A percentile compares a stretch with the other conserved stretches of the same genome.
Evolutionary conservation across 768 basidiomycete genomes (phyloP).

Genomic region (Chlorophyllum brunneum): DNA sequence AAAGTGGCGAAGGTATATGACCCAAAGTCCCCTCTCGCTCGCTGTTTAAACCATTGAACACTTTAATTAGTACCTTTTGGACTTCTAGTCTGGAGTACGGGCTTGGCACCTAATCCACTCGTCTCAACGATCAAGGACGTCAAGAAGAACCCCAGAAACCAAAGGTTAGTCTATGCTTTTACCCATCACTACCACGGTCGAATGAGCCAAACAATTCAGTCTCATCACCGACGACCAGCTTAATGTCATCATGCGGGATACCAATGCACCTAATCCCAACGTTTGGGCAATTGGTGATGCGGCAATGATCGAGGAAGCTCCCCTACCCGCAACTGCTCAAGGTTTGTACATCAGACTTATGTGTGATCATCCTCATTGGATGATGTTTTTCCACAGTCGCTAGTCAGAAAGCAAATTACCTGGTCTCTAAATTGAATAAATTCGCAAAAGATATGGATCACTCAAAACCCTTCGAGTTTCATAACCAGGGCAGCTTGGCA

Average conservation of each 20-base stretch:
- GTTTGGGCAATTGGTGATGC: slow-evolving; percentile 86
- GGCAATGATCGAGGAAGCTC: slow-evolving; percentile 49
- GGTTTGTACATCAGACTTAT: slow-evolving; percentile 39
- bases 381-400: slow-evolving; percentile 45
- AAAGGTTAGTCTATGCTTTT: slow-evolving; percentile 35
- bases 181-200: background rate
- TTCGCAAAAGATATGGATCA: slow-evolving; percentile 47
- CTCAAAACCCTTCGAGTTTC: slow-evolving; percentile 60
- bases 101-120: slow-evolving; percentile 78
- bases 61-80: slow-evolving; percentile 64
- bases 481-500: slow-evolving; percentile 71
- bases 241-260: slow-evolving; percentile 54
- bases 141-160: slow-evolving; percentile 57
- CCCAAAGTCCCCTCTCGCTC: slow-evolving; percentile 8
- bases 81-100: slow-evolving; percentile 85
- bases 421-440: slow-evolving; percentile 63
- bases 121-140: slow-evolving; percentile 56
- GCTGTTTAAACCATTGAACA: background rate
- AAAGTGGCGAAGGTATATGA: slow-evolving; percentile 60
- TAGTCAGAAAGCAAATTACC: slow-evolving; percentile 69
- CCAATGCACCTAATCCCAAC: slow-evolving; percentile 49
- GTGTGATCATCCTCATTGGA: slow-evolving; percentile 8
- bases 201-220: slow-evolving; percentile 18
- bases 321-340: slow-evolving; percentile 84
- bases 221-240: slow-evolving; percentile 52